Evolutionary conservation across 2,329 filamentous ascomycete species (phyloP), one percentile per base, ranked within the genome.

Genomic region (Paecilomyces sp.): DNA sequence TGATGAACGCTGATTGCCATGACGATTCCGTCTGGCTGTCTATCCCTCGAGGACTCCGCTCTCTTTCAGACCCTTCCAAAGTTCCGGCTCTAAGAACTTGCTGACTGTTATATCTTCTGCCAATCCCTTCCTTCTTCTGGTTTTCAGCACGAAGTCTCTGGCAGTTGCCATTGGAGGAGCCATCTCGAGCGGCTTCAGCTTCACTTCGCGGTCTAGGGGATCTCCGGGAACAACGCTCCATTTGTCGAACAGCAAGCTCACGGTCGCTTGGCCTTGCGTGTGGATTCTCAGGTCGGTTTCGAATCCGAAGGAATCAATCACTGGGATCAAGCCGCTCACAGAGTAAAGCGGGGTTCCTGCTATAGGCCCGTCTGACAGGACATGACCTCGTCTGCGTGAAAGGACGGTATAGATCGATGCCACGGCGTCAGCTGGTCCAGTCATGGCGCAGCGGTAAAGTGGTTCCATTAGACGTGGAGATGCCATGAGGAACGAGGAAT

Each of bases 191-290:
- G 92, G 91, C 56, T 90, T 83, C 59, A 94, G 80, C 65, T 91
- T 86, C 63, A 95, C 87, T 62, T 92, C 89, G 70, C 88, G 89
- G 75, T 99, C 94, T 34, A 99, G 83, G 50, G 94, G 94, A 74
- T 99, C 94, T 58, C 94, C 94, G 1, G 94, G 94, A 1, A 99
- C 93, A 62, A 97, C 91, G 70, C 85, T 92, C 94, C 94, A 99
- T 65, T 90, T 87, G 72, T 99, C 94, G 75, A 99, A 99, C 12
- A 96, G 91, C 36, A 99, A 83, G 67, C 88, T 92, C 57, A 97
- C 87, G 70, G 91, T 92, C 59, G 92, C 92, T 73, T 92, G 88
- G 57, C 94, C 93, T 79, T 97, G 91, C 0, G 93, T 97, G 76
- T 96, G 92, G 71, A 97, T 97, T 63, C 94, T 84, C 60, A 99